Evolutionary conservation across 352 stramenopile species (phyloP).

Genomic region (Pythium dissotocum): DNA sequence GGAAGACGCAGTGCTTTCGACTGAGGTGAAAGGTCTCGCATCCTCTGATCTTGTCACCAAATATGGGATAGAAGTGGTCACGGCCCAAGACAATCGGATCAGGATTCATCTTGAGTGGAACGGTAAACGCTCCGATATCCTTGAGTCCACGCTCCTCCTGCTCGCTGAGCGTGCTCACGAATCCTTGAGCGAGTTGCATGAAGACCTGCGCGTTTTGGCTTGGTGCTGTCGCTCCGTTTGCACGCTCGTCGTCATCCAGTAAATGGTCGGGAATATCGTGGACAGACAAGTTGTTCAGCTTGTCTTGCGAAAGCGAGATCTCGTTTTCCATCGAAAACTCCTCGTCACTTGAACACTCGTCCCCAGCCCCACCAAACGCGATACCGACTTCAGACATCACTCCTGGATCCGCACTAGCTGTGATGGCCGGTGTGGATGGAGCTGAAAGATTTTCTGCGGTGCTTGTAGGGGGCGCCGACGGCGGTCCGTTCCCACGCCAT

Average conservation of each 20-base stretch:
- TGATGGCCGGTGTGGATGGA: conserved; percentile 18
- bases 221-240: conserved; percentile 19
- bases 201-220: conserved; percentile 17
- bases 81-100: conserved; percentile 40
- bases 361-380: conserved; percentile 28
- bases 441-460: background rate
- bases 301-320: conserved; percentile 69
- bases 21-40: conserved; percentile 57
- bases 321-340: conserved; percentile 58
- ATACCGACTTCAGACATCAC: conserved; percentile 20
- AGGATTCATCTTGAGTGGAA: conserved; percentile 32
- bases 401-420: conserved; percentile 2
- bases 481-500: conserved; percentile 3
- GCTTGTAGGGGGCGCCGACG: background rate
- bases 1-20: conserved; percentile 63
- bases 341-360: conserved; percentile 56
- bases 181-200: conserved; percentile 42
- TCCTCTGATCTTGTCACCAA: conserved; percentile 66
- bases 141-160: conserved; percentile 49
- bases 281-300: conserved; percentile 64
- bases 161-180: conserved; percentile 44
- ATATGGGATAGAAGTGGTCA: conserved; percentile 65
- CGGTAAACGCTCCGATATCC: conserved; percentile 45
- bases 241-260: conserved; percentile 20
- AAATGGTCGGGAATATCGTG: conserved; percentile 44